Base-by-base conservation (phyloP, 1,284 basidiomycete genomes). In the Puccinia polysora region DNA sequence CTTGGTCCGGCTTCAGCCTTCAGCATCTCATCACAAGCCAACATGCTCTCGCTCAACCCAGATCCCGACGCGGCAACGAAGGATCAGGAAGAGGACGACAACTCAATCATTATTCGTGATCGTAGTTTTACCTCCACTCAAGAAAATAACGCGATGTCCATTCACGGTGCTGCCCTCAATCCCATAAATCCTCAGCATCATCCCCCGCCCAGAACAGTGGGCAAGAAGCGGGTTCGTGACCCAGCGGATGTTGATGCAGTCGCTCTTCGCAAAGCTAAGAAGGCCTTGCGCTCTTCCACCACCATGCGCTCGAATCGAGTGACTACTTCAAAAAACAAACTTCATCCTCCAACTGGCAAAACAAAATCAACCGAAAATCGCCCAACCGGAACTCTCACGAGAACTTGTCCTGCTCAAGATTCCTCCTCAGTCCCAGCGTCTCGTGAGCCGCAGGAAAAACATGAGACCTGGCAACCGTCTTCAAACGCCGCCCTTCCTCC, bases 21-120 rank as follows among this genome's bases (percentile, higher is more conserved):
- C 4, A 2, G 20, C n/a, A 20, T 47, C 40, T 45, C 59, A 7
- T 45, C 40, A 5, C 43, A 47, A 18, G 6, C n/a, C 10, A 62
- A 62, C 15, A 62, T 30, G 40, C 36, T 45, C 10, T 15, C n/a
- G 25, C 4, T 25, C 15, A 2, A 30, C n/a, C 18, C 40, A 8
- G 40, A 62, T 40, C 2, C 5, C 40, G 32, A 62, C n/a, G 36
- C 12, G n/a, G n/a, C n/a, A n/a, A 38, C 10, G 2, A 34, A 55
- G 25, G 52, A 56, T 40, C 50, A 56, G 34, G 53, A 43, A 38
- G 34, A 55, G 2, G 59, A 62, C 23, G 45, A 47, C 12, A 68
- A 68, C 59, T 68, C 65, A 18, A 55, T 68, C 15, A 59, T 68
- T 55, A 59, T 68, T 40, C 65, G 59, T 50, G 65, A 68, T 49